These are phyloP conservation scores for Phlyctochytrium bullatum DNA, from an alignment of 192 early-diverging fungal species.

Conservation along the genomic window DNA sequence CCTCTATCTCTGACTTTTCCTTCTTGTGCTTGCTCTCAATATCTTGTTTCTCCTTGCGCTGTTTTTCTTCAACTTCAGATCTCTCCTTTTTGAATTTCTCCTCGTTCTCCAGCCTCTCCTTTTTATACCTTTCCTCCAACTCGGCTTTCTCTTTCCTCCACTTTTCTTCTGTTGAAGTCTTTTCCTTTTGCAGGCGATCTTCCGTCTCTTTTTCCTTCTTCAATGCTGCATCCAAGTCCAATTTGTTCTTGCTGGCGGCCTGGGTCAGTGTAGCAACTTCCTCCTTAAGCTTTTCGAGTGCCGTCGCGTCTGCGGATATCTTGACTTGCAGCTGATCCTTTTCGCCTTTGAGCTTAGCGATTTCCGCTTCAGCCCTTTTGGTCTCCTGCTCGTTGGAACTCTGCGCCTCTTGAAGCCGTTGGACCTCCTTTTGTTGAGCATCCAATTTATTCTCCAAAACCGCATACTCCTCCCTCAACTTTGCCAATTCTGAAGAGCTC, in stretches of 20 bases:
- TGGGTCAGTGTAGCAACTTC: background rate
- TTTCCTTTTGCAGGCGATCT: background rate
- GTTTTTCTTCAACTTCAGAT: constrained; percentile 35
- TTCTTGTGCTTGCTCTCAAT: constrained; percentile 26
- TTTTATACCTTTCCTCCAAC: constrained; percentile 15
- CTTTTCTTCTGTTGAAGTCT: constrained; percentile 13
- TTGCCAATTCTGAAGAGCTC: background rate
- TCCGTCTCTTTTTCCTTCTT: constrained; percentile 17
- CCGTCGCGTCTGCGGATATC: background rate
- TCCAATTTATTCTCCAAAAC: too few relatives aligned
- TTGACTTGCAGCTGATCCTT: background rate
- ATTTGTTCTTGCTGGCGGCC: background rate
- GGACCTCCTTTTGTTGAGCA: background rate
- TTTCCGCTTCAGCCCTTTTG: constrained; percentile 19
- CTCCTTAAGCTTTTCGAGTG: background rate
- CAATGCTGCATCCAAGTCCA: constrained; percentile 3
- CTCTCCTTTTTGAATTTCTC: constrained; percentile 27
- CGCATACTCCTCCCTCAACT: background rate
- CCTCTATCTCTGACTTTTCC: constrained; percentile 43
- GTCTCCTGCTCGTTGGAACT: background rate
- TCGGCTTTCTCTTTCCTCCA: constrained; percentile 16
- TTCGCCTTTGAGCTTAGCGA: constrained; percentile 16
- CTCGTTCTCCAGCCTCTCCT: constrained; percentile 12
- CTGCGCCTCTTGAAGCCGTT: background rate
- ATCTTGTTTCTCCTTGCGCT: constrained; percentile 30